Evolutionary conservation across 2,329 filamentous ascomycete species (phyloP).

Genomic region (Incumbomyces delicatus): DNA sequence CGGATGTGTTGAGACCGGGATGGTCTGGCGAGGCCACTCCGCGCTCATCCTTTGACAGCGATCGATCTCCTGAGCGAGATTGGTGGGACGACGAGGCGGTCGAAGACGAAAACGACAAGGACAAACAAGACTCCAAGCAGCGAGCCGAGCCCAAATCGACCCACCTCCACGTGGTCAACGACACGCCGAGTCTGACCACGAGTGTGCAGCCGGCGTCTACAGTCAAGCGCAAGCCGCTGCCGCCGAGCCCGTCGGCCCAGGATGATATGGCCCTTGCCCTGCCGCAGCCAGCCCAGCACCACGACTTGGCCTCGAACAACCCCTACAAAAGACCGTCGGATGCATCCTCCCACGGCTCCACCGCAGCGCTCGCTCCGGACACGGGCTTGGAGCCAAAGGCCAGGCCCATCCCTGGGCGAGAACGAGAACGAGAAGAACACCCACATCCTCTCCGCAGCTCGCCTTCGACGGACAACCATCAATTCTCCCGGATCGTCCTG

Average conservation of each 20-base stretch:
- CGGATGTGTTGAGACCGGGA: conserved; percentile 16
- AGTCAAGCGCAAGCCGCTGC: conserved; percentile 5
- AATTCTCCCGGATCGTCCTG: neutral
- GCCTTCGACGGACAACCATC: neutral
- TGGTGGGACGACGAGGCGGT: conserved; percentile 19
- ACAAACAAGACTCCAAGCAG: neutral
- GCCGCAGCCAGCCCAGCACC: neutral
- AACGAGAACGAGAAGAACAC: neutral
- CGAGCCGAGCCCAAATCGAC: neutral
- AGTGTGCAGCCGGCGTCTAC: neutral
- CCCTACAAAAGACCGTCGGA: conserved; percentile 18
- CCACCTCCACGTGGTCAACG: conserved; percentile 4
- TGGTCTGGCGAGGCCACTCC: conserved; percentile 18
- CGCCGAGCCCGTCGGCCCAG: conserved; percentile 2
- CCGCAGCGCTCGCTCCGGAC: neutral
- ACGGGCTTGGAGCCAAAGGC: neutral
- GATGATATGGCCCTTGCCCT: neutral
- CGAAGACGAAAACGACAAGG: neutral
- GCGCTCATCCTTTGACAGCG: conserved; percentile 20
- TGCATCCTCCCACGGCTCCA: neutral
- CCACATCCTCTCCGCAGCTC: conserved; percentile 6
- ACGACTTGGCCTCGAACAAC: conserved; percentile 19
- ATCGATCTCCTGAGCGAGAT: conserved; percentile 15
- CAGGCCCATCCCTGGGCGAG: neutral
- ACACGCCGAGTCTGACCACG: conserved; percentile 1